Base-by-base conservation (phyloP, 1,284 basidiomycete genomes). In the Singerocomus inundabilis region DNA sequence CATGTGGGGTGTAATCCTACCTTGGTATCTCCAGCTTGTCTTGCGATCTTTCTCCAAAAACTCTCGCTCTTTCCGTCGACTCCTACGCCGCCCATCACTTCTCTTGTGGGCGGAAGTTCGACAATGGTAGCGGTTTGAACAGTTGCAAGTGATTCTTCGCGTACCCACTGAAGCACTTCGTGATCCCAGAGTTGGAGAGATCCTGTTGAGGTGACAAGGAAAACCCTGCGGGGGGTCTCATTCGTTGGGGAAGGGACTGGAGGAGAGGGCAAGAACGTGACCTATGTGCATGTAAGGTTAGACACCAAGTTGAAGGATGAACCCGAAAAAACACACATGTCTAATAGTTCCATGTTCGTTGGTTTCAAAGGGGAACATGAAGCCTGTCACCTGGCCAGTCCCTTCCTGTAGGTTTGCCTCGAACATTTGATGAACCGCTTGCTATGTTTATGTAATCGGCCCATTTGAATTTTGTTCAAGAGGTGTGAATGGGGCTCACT, bases 71-170 rank as follows among this genome's bases (percentile, higher is more conserved):
- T 46, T 5, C 48, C 38, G 0, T 36, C 40, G 25, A 36, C 24
- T 15, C 48, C 51, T 29, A 33, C 34, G 3, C 56, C 45, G 8
- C 53, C 48, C 18, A 34, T 16, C 13, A 51, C 38, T 9, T 46
- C 59, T 33, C 49, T 61, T 54, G 66, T 36, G 35, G 92, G 89
- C 0, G 91, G 90, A 8, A 96, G 76, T 59, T 93, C 88, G 34
- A 96, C 79, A 51, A 93, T 82, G 49, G 84, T 79, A 3, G 84
- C 82, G 1, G 77, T 76, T 16, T 77, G 73, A 42, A 91, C 77
- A 21, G 82, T 75, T 0, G 90, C 74, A 11, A 97, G 75, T 0
- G 82, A 79, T 63, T 98, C 95, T 63, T 98, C 93, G 35, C 92
- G 76, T 0, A 79, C 80, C 93, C 93, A 98, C 45, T 80, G 72